Evolutionary conservation across 2,329 filamentous ascomycete genomes (phyloP), one percentile per base, ranked within the genome.

Genomic region (Thielaviopsis musarum): DNA sequence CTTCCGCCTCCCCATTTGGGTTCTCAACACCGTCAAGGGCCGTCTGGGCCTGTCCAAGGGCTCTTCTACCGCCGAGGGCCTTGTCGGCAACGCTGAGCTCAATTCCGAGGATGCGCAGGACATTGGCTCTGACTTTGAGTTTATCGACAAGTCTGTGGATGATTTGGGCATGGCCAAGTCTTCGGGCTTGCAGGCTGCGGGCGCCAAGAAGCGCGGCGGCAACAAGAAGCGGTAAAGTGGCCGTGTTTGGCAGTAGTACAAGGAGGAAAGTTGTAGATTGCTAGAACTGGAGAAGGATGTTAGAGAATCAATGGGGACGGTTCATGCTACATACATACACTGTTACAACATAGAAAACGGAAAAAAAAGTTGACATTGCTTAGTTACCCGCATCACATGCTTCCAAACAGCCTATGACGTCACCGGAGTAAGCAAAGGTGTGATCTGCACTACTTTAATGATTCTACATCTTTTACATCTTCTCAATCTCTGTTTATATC

Each of bases 1-100:
- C 52, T 81, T 87, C 70, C 85, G 85, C 58, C 74, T 95, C 5
- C 93, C 93, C 0, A 68, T 84, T 59, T 94, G 84, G 80, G 69
- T 81, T 73, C 76, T 71, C 58, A 73, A 75, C 61, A 78, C 77
- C 5, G 63, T 78, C 51, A 78, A 79, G 59, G 77, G 78, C 51
- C 67, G 79, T 59, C 64, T 82, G 15, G 64, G 68, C 63, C 67
- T 72, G 66, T 64, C 65, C 48, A 61, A 52, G 30, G 45, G 52
- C 52, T 17, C 13, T 26, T 52, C 57, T 10, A n/a, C 26, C 24
- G 9, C 54, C 30, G 52, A 59, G 59, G 58, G 58, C 6, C 3
- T 13, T 28, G 52, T 21, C 22, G 24, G 52, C 22, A 63, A 34
- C 12, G 21, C 30, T 48, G 66, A 69, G 10, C 66, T 69, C 17